A percentile compares a stretch with the other conserved stretches of the same genome.
These are phyloP conservation scores for Eucalyptus regnans DNA, from an alignment of 345 rosid genomes.

Conservation along the genomic window DNA sequence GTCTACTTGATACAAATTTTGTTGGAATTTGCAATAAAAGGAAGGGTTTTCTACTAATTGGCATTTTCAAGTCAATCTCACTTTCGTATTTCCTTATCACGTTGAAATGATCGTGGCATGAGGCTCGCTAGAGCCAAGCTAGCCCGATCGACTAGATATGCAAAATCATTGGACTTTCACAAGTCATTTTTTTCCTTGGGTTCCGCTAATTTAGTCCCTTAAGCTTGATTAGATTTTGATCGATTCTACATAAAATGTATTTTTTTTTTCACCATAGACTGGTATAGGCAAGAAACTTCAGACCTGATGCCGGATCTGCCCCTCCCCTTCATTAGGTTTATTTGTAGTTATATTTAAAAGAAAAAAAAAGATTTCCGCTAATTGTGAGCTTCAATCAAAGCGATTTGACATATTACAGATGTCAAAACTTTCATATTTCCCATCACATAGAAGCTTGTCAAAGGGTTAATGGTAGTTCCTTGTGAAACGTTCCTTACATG, in stretches of 20 bases:
- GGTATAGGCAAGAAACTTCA: neutral
- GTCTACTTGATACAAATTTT: neutral
- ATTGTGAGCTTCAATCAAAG: neutral
- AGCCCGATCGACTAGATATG: neutral
- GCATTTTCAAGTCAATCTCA: neutral
- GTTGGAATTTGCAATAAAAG: neutral
- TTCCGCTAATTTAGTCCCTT: fast-evolving
- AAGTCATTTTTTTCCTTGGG: too few species aligned
- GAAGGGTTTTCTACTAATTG: neutral
- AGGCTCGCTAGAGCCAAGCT: neutral
- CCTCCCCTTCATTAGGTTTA: neutral
- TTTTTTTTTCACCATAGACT: neutral
- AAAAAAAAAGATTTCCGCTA: neutral
- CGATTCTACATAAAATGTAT: neutral
- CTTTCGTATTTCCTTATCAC: neutral
- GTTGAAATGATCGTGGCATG: neutral
- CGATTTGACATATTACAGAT: neutral
- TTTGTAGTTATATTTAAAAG: neutral
- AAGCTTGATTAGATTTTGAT: neutral
- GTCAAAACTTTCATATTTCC: neutral
- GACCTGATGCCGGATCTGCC: neutral
- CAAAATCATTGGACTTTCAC: neutral
- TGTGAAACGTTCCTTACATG: neutral
- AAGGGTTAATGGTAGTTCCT: neutral
- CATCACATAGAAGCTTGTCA: neutral